Base-by-base conservation (phyloP, 768 basidiomycete species). In the Agrocybe chaxingu region DNA sequence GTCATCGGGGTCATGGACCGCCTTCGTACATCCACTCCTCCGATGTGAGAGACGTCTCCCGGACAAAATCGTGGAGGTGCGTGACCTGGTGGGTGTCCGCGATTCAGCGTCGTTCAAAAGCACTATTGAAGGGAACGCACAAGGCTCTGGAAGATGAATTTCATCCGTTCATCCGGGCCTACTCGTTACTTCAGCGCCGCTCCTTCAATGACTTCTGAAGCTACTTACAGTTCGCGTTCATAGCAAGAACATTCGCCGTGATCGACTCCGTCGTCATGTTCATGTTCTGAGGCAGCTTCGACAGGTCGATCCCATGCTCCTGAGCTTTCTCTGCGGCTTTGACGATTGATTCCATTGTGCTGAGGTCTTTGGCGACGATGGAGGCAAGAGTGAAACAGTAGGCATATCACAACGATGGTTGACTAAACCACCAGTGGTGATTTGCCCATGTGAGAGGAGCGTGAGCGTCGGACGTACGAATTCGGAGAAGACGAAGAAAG, bases 21-120 rank as follows among this genome's bases (percentile, higher is more conserved):
- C 3, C 24, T 24, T 51, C 73, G 11, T 57, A 76, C 85, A 85
- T 85, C 92, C 92, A 94, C 72, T 94, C 92, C 2, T 92, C 86
- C 1, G 82, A 87, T 12, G 90, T 89, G 45, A 93, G 66, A 50
- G 80, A 76, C 1, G 87, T 86, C 65, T 92, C 90, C 39, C 73
- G 74, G 18, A 89, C 72, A 56, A 90, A 89, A 35, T 81, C 77
- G 61, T 93, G 91, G 7, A 93, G 54, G 62, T 93, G 89, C 29
- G 71, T 75, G 47, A 87, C 62, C 67, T 90, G 69, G 4, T 48
- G 5, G 10, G 4, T 4, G 39, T 10, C 13, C 38, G 34, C 35
- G 1, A 35, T 10, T 35, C 41, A 12, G 9, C 18, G 16, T 39
- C 12, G 2, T 8, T 8, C 44, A 37, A 53, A 13, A 39, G 19